Conservation (phyloP, 495 filamentous ascomycete species). For the Physcia stellaris region DNA sequence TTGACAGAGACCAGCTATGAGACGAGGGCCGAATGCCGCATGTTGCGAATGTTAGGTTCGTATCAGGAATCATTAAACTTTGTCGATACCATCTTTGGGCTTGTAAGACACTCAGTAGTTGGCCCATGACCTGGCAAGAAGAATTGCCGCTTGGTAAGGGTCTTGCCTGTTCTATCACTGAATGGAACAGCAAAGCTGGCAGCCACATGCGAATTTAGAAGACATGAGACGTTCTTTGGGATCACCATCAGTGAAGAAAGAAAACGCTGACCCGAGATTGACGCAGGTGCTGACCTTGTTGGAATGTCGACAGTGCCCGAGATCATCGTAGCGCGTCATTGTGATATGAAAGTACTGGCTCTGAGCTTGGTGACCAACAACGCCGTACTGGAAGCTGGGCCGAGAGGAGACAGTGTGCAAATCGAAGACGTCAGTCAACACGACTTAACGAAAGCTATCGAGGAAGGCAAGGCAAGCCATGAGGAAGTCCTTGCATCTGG, state of each 20-base stretch:
- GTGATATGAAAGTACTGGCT: conserved; percentile 53
- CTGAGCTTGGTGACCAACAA: conserved; percentile 69
- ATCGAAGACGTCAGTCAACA: conserved; percentile 26
- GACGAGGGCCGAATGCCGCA: conserved; percentile 63
- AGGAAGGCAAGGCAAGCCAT: conserved; percentile 56
- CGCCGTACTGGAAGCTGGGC: conserved; percentile 48
- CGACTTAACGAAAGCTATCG: conserved; percentile 42
- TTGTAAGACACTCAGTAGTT: conserved; percentile 10
- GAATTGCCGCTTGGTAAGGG: too few relatives aligned
- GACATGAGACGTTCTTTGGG: too few relatives aligned
- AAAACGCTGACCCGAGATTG: too few relatives aligned
- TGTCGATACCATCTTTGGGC: conserved; percentile 56
- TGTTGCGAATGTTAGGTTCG: conserved; percentile 48
- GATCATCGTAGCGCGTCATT: conserved; percentile 60
- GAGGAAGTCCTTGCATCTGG: conserved; percentile 60
- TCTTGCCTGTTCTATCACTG: too few relatives aligned
- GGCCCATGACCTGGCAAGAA: too few relatives aligned
- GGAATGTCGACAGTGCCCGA: conserved; percentile 74
- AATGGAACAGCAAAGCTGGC: too few relatives aligned
- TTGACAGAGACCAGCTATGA: conserved; percentile 42
- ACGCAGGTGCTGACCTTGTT: conserved; percentile 59
- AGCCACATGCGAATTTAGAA: too few relatives aligned
- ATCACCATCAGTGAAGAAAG: too few relatives aligned
- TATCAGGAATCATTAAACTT: conserved; percentile 61
- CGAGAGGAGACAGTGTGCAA: conserved; percentile 43